Percentiles rank a stretch among this genome's conserved stretches.
phyloP scores from a whole-genome alignment of 345 rosid genomes.

The Xanthoceras sorbifolium region DNA sequence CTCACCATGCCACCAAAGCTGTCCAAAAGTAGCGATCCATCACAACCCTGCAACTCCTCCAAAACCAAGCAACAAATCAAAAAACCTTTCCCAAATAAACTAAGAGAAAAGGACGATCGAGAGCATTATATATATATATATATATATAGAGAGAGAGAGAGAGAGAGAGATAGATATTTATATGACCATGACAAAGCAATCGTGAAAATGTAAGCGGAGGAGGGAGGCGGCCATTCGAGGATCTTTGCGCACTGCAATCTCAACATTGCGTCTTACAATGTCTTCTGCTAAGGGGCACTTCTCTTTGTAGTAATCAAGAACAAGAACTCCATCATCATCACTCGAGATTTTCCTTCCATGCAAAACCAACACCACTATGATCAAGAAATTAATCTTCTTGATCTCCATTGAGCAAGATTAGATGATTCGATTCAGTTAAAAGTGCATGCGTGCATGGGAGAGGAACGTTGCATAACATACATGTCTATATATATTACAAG shows the following conservation, averaged over 20 bases:
- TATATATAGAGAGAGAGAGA: too few relatives aligned
- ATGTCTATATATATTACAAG: not conserved
- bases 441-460: slow-evolving; percentile 6
- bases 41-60: slow-evolving; percentile 63
- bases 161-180: too few relatives aligned
- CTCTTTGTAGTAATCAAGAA: slow-evolving; percentile 64
- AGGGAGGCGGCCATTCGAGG: slow-evolving; percentile 89
- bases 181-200: slow-evolving; percentile 74
- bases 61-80: not conserved
- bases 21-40: slow-evolving; percentile 70
- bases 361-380: slow-evolving; percentile 28
- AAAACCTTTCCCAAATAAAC: not conserved
- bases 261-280: slow-evolving; percentile 56
- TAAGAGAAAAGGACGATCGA: not conserved
- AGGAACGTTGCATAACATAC: not conserved
- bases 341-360: slow-evolving; percentile 18
- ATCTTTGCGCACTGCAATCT: slow-evolving; percentile 56
- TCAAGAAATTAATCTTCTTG: slow-evolving; percentile 12
- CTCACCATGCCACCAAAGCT: slow-evolving; percentile 57
- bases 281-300: slow-evolving; percentile 74
- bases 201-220: slow-evolving; percentile 82
- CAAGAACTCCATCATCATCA: slow-evolving; percentile 39
- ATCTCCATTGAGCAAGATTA: slow-evolving; percentile 33
- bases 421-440: not conserved
- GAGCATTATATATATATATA: too few relatives aligned